These are phyloP conservation scores for Diaporthe humulicola DNA, from an alignment of 2,329 filamentous ascomycete genomes.

Conservation along the genomic window DNA sequence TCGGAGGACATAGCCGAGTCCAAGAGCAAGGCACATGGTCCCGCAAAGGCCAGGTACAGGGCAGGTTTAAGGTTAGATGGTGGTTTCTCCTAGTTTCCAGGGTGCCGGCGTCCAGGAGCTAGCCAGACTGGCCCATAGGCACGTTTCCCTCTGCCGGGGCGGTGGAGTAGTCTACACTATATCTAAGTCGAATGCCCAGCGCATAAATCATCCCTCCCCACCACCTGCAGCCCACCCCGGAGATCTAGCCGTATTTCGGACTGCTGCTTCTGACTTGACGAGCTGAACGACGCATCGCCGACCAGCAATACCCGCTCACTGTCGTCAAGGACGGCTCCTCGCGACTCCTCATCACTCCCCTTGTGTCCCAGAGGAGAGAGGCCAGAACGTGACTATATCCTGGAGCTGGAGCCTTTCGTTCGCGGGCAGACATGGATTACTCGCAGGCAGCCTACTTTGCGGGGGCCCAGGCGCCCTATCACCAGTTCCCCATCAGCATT, in stretches of 20 bases:
- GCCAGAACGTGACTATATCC: background rate
- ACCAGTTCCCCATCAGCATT: constrained; percentile 66
- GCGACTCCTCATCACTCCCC: background rate
- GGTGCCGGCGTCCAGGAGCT: constrained; percentile 4
- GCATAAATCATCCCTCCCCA: constrained; percentile 25
- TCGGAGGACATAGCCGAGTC: background rate
- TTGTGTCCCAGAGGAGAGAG: background rate
- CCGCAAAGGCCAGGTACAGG: constrained; percentile 22
- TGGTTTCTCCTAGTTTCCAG: constrained; percentile 31
- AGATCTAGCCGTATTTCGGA: constrained; percentile 29
- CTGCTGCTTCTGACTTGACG: constrained; percentile 24
- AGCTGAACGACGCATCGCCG: constrained; percentile 6
- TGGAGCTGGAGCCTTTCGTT: background rate
- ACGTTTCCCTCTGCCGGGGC: constrained; percentile 25
- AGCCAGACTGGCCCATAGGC: background rate
- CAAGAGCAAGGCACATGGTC: constrained; percentile 15
- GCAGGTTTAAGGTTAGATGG: constrained; percentile 31
- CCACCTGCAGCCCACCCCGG: constrained; percentile 1
- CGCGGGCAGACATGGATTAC: constrained; percentile 62
- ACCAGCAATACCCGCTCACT: constrained; percentile 6
- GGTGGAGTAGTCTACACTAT: constrained; percentile 32
- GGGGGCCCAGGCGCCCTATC: constrained; percentile 55
- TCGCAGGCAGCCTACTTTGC: constrained; percentile 63
- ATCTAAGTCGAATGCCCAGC: constrained; percentile 22
- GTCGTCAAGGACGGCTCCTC: constrained; percentile 4